Conservation (phyloP, 163 green algal species). For the Smithsoniella earleae region DNA sequence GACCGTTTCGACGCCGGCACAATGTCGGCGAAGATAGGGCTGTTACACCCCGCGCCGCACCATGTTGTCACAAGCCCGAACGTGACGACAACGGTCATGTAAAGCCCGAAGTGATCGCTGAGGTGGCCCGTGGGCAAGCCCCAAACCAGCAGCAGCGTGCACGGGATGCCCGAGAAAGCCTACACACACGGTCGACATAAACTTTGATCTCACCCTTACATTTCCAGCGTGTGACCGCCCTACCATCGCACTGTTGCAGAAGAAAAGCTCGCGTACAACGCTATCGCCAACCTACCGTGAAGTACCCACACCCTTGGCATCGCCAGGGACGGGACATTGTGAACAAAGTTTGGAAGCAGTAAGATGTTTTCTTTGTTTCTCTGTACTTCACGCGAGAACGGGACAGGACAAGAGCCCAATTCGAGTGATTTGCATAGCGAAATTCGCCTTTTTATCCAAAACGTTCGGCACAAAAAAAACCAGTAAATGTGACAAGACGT, state of each 20-base stretch:
- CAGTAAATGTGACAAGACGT: too few relatives aligned
- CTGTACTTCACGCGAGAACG: too few relatives aligned
- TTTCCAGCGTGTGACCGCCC: too few relatives aligned
- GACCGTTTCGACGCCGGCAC: slow-evolving; percentile 62
- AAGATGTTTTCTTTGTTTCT: too few relatives aligned
- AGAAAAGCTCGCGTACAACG: not conserved
- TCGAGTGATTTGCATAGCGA: too few relatives aligned
- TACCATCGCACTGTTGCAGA: not conserved
- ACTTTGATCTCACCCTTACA: too few relatives aligned
- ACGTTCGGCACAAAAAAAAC: not conserved
- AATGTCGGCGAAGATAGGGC: slow-evolving; percentile 71
- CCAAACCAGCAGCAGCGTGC: slow-evolving; percentile 49
- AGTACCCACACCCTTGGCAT: too few relatives aligned
- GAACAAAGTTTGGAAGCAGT: too few relatives aligned
- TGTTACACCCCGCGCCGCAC: slow-evolving; percentile 55
- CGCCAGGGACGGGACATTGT: too few relatives aligned
- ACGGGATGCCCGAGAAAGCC: slow-evolving; percentile 40
- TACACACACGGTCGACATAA: slow-evolving; percentile 2
- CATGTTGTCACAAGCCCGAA: slow-evolving; percentile 53
- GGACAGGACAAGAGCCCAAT: too few relatives aligned
- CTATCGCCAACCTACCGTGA: too few relatives aligned
- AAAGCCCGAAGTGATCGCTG: slow-evolving; percentile 29
- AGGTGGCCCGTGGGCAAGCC: slow-evolving; percentile 41
- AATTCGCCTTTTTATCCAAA: too few relatives aligned
- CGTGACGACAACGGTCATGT: slow-evolving; percentile 42